Percentiles rank a stretch among this genome's conserved stretches.
Evolutionary conservation across 2,329 filamentous ascomycete species (phyloP).

Genomic region (Laburnicola sp.): DNA sequence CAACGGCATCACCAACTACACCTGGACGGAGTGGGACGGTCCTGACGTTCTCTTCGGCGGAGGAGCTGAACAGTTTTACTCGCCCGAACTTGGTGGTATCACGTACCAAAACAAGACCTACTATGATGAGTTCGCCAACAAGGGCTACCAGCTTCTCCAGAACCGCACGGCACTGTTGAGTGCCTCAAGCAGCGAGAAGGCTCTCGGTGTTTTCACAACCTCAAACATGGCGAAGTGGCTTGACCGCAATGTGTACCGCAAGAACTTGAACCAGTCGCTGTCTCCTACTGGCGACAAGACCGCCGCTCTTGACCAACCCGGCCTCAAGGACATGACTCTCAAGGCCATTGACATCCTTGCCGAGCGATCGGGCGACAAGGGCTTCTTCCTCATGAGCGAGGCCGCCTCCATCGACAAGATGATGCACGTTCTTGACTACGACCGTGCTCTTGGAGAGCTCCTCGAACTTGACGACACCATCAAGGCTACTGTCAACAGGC

Average conservation of each 20-base stretch:
- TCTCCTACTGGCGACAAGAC: constrained; percentile 67
- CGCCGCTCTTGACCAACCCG: constrained; percentile 73
- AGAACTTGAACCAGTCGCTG: constrained; percentile 71
- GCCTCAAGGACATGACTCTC: constrained; percentile 85
- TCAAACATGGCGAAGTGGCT: constrained; percentile 82
- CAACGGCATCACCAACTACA: constrained; percentile 76
- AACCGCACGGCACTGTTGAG: constrained; percentile 73
- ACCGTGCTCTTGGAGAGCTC: constrained; percentile 80
- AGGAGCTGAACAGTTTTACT: constrained; percentile 78
- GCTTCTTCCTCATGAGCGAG: constrained; percentile 87
- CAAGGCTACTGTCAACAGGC: constrained; percentile 71
- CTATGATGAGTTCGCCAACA: constrained; percentile 68
- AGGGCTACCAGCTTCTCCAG: constrained; percentile 70
- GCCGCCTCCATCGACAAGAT: constrained; percentile 86
- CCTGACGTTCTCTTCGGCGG: constrained; percentile 83
- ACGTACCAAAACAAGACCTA: constrained; percentile 76
- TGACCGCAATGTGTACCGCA: constrained; percentile 76
- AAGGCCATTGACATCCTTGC: constrained; percentile 83
- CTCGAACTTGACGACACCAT: constrained; percentile 85
- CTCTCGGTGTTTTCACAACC: constrained; percentile 77
- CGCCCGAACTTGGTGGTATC: constrained; percentile 55
- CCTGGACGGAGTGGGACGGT: constrained; percentile 73
- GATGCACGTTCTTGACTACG: constrained; percentile 84
- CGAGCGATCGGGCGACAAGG: constrained; percentile 64
- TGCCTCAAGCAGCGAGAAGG: constrained; percentile 61